phyloP scores from a whole-genome alignment of 345 rosid species.

The Mangifera indica region DNA sequence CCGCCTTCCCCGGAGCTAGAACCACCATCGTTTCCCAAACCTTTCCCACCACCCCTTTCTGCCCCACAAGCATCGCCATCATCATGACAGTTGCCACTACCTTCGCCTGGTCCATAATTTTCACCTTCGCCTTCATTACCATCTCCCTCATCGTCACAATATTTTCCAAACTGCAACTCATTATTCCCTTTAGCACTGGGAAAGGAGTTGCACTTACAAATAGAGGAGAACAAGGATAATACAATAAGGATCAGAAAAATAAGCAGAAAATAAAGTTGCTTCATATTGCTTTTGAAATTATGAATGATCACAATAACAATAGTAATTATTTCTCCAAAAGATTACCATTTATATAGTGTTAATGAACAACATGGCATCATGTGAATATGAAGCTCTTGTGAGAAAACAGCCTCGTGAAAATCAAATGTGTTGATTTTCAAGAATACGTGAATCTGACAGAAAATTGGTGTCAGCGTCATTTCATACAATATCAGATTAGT shows the following conservation, averaged over 20 bases:
- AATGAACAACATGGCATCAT: conserved; percentile 6
- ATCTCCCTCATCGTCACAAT: not conserved
- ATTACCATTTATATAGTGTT: conserved; percentile 1
- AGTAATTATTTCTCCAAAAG: not conserved
- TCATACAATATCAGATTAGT: not conserved
- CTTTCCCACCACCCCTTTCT: not conserved
- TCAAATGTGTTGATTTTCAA: not conserved
- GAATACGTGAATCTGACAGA: not conserved
- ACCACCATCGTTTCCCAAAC: not conserved
- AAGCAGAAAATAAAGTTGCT: not conserved
- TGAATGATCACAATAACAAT: not conserved
- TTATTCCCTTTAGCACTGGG: not conserved
- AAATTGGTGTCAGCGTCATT: not conserved
- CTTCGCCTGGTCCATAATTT: not conserved
- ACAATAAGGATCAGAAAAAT: not conserved
- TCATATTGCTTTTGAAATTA: not conserved
- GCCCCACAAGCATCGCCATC: not conserved
- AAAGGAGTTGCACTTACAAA: not conserved
- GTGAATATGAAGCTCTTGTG: conserved; percentile 10
- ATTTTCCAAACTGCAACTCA: not conserved
- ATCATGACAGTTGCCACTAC: not conserved
- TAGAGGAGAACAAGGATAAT: not conserved
- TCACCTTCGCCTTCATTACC: not conserved
- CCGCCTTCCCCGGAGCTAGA: not conserved
- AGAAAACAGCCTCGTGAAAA: conserved; percentile 6